A percentile compares a stretch with the other conserved stretches of the same genome.
Conservation (phyloP, 805 yeast species). For the Candida ortonii region DNA sequence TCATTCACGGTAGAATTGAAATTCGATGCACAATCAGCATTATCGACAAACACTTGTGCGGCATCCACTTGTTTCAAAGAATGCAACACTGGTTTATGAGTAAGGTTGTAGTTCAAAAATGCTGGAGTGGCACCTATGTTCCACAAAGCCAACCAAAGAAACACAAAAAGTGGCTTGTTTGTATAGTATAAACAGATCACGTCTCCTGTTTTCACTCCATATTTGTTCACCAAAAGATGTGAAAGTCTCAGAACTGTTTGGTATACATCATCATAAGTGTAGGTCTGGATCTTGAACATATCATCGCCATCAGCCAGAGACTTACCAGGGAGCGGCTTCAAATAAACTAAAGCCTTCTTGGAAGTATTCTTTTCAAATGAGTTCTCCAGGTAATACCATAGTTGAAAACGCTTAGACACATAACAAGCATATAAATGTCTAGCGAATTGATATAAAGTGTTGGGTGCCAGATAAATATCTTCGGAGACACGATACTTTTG, state of each 20-base stretch:
- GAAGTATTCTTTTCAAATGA: constrained; percentile 49
- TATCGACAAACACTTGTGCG: constrained; percentile 68
- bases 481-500: constrained; percentile 45
- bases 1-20: constrained; percentile 42
- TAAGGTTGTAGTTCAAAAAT: constrained; percentile 76
- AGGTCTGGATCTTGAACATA: constrained; percentile 58
- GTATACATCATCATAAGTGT: constrained; percentile 67
- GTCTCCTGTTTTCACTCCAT: constrained; percentile 63
- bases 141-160: constrained; percentile 86
- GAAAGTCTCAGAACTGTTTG: constrained; percentile 65
- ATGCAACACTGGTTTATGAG: constrained; percentile 73
- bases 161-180: constrained; percentile 78
- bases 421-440: constrained; percentile 38
- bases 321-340: constrained; percentile 42
- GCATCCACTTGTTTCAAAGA: constrained; percentile 71
- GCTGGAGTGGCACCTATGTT: constrained; percentile 89
- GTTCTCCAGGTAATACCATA: constrained; percentile 68
- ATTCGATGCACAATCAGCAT: constrained; percentile 50
- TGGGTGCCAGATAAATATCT: constrained; percentile 51
- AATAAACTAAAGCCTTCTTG: constrained; percentile 60
- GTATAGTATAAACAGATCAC: constrained; percentile 73
- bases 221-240: constrained; percentile 57
- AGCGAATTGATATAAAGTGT: constrained; percentile 38
- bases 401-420: constrained; percentile 46
- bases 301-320: constrained; percentile 45